A percentile compares a stretch with the other conserved stretches of the same genome.
Conservation (phyloP, 2,329 filamentous ascomycete species). For the Penicillium sp. region DNA sequence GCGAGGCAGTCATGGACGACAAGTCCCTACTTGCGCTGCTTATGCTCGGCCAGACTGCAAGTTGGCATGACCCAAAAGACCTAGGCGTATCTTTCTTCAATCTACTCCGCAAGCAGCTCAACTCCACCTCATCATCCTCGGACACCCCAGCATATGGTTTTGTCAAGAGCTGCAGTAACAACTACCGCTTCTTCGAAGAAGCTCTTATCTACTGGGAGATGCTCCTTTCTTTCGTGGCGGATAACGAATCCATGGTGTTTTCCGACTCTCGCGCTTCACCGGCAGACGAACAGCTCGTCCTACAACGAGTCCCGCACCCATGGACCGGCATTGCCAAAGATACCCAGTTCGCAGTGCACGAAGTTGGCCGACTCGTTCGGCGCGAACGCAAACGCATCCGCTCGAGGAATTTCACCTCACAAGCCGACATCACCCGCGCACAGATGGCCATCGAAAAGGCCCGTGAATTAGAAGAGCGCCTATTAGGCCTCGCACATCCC, state of each 20-base stretch:
- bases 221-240: constrained; percentile 52
- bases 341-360: constrained; percentile 38
- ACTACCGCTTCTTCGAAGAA: constrained; percentile 53
- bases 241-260: constrained; percentile 35
- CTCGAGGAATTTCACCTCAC: constrained; percentile 36
- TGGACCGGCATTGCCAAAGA: constrained; percentile 41
- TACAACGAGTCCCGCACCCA: constrained; percentile 37
- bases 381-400: constrained; percentile 35
- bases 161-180: constrained; percentile 32
- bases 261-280: constrained; percentile 19
- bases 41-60: constrained; percentile 56
- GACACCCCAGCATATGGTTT: constrained; percentile 4
- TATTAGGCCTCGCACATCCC: constrained; percentile 47
- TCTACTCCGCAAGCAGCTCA: constrained; percentile 39
- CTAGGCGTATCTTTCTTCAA: constrained; percentile 53
- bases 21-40: constrained; percentile 55
- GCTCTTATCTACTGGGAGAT: constrained; percentile 58
- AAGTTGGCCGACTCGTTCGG: constrained; percentile 45
- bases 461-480: constrained; percentile 45
- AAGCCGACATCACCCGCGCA: constrained; percentile 31
- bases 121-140: constrained; percentile 34
- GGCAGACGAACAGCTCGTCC: constrained; percentile 26
- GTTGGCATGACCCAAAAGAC: constrained; percentile 56
- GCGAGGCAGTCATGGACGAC: constrained; percentile 48
- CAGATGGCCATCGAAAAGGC: constrained; percentile 37